phyloP scores from a whole-genome alignment of 441 rosid genomes.

The Adansonia gregorii region DNA sequence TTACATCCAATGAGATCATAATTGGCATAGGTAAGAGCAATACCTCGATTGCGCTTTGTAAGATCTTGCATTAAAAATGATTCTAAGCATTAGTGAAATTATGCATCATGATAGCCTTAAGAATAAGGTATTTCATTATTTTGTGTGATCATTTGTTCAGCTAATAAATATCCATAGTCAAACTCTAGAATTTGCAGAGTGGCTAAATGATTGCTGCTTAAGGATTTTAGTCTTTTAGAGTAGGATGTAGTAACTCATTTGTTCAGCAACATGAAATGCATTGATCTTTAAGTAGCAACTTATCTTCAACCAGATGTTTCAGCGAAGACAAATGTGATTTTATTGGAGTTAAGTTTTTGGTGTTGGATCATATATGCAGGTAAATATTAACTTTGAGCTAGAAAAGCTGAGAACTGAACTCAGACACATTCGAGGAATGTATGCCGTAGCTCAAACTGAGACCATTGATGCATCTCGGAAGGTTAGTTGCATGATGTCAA shows the following conservation, averaged over 20 bases:
- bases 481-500: slow-evolving; percentile 44
- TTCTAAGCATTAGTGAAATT: not conserved
- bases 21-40: not conserved
- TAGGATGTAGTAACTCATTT: not conserved
- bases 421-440: slow-evolving; percentile 73
- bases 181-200: not conserved
- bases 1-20: not conserved
- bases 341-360: not conserved
- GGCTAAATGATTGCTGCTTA: not conserved
- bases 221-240: not conserved
- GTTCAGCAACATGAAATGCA: not conserved
- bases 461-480: slow-evolving; percentile 73
- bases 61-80: not conserved
- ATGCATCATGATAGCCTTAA: not conserved
- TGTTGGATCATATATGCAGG: slow-evolving; percentile 41
- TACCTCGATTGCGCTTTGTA: not conserved
- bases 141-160: not conserved
- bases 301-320: not conserved
- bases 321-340: not conserved
- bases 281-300: not conserved
- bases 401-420: slow-evolving; percentile 84
- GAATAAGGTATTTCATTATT: not conserved
- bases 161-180: not conserved
- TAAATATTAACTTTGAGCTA: slow-evolving; percentile 64
- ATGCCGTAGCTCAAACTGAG: slow-evolving; percentile 76